phyloP scores from a whole-genome alignment of 2,329 filamentous ascomycete species.

The Anthostomella pinea region DNA sequence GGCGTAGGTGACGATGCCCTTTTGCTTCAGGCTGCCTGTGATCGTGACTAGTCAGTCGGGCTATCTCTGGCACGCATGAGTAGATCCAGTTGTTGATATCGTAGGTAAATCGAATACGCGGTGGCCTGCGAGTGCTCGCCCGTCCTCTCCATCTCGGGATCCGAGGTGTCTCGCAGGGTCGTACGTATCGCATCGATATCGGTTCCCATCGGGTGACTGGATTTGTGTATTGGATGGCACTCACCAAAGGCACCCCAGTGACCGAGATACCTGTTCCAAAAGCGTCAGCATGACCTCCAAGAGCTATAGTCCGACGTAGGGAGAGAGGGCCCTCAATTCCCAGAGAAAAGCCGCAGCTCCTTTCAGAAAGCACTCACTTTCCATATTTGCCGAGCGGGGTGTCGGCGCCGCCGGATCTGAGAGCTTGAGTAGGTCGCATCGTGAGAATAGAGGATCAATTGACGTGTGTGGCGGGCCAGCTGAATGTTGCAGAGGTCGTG shows the following conservation, averaged over 20 bases:
- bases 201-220: neutral
- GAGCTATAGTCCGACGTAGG: too few relatives aligned
- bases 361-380: constrained; percentile 37
- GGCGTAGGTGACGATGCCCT: constrained; percentile 67
- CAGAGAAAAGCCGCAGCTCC: constrained; percentile 32
- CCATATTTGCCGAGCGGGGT: constrained; percentile 41
- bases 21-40: constrained; percentile 58
- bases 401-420: constrained; percentile 39
- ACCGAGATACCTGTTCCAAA: constrained; percentile 63
- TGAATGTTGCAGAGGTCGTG: constrained; percentile 20
- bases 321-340: neutral
- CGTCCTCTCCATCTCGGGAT: neutral
- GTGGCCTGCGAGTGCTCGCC: neutral
- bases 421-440: constrained; percentile 47
- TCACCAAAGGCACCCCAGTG: constrained; percentile 74
- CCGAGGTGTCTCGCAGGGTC: neutral
- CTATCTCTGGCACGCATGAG: too few relatives aligned
- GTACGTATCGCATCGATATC: constrained; percentile 3
- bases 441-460: constrained; percentile 29
- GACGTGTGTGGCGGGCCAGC: constrained; percentile 29
- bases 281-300: constrained; percentile 26
- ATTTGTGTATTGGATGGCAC: constrained; percentile 32
- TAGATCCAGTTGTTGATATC: too few relatives aligned
- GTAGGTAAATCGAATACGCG: neutral
- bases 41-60: constrained; percentile 23